phyloP scores from a whole-genome alignment of 106 monocot genomes.

The Phalaenopsis aphrodite region DNA sequence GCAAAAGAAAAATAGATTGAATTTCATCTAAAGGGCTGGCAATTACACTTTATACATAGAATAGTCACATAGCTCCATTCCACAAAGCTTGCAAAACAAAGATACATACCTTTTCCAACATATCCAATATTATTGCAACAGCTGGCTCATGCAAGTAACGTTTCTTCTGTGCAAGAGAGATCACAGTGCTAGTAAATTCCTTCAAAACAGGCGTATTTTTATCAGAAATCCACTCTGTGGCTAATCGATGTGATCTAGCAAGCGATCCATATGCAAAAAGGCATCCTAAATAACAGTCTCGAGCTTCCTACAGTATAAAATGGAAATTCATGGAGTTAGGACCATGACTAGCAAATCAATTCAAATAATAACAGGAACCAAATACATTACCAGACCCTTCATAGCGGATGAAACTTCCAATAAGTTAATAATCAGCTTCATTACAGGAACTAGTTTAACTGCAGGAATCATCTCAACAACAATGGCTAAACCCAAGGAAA shows the following conservation, averaged over 20 bases:
- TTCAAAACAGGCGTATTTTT: conserved; percentile 33
- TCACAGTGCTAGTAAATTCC: conserved; percentile 48
- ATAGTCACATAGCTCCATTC: neutral
- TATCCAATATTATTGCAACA: conserved; percentile 56
- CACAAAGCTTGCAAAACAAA: neutral
- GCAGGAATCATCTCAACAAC: conserved; percentile 40
- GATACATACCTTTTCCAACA: conserved; percentile 45
- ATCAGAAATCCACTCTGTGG: conserved; percentile 37
- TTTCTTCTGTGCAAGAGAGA: conserved; percentile 69
- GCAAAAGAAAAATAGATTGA: neutral
- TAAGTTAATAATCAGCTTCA: conserved; percentile 56
- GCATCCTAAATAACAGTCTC: conserved; percentile 74
- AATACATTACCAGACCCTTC: conserved; percentile 73
- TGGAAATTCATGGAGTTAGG: neutral
- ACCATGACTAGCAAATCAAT: neutral
- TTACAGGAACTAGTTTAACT: conserved; percentile 42
- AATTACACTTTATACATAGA: neutral
- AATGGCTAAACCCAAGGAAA: conserved; percentile 67
- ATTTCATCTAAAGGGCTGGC: neutral
- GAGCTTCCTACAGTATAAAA: conserved; percentile 56
- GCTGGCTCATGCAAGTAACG: conserved; percentile 81
- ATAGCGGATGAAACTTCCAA: conserved; percentile 65
- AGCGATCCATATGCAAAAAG: conserved; percentile 88
- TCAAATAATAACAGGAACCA: neutral
- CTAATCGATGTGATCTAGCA: conserved; percentile 65